phyloP scores from a whole-genome alignment of 768 basidiomycete genomes.

The Boletus rubropictus region DNA sequence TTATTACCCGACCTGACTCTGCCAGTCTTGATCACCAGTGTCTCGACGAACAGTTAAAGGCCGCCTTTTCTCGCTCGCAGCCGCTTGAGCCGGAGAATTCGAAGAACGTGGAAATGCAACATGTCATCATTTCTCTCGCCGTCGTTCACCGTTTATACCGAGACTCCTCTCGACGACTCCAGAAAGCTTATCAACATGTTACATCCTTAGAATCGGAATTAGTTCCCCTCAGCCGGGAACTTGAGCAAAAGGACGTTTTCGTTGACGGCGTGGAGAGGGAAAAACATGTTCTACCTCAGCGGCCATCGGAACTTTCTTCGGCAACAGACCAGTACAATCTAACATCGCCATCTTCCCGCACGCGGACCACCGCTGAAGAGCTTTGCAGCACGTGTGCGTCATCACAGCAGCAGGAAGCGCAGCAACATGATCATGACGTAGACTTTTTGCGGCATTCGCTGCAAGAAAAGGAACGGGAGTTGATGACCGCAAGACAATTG shows the following conservation, averaged over 20 bases:
- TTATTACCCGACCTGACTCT: constrained; percentile 13
- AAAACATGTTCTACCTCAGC: constrained; percentile 9
- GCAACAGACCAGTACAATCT: background rate
- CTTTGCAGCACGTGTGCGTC: background rate
- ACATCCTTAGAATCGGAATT: constrained; percentile 18
- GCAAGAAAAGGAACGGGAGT: constrained; percentile 29
- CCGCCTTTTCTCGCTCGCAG: constrained; percentile 2
- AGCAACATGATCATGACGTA: constrained; percentile 17
- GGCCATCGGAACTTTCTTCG: constrained; percentile 4
- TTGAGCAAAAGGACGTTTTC: constrained; percentile 7
- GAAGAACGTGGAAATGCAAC: constrained; percentile 6
- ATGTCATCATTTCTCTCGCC: constrained; percentile 24
- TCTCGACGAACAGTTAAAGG: constrained; percentile 10
- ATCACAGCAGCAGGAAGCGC: background rate
- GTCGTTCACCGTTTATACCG: constrained; percentile 17
- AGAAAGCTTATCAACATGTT: constrained; percentile 1
- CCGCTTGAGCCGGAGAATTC: constrained; percentile 11
- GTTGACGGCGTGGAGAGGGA: constrained; percentile 8
- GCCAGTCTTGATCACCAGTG: constrained; percentile 7
- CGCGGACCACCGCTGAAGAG: constrained; percentile 2
- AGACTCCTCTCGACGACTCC: constrained; percentile 10
- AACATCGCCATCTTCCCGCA: background rate
- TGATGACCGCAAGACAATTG: constrained; percentile 33
- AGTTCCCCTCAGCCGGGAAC: constrained; percentile 10
- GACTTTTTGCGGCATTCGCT: constrained; percentile 38